These are phyloP conservation scores for Clonostachys rhizophaga DNA, from an alignment of 2,329 filamentous ascomycete species.

Conservation along the genomic window DNA sequence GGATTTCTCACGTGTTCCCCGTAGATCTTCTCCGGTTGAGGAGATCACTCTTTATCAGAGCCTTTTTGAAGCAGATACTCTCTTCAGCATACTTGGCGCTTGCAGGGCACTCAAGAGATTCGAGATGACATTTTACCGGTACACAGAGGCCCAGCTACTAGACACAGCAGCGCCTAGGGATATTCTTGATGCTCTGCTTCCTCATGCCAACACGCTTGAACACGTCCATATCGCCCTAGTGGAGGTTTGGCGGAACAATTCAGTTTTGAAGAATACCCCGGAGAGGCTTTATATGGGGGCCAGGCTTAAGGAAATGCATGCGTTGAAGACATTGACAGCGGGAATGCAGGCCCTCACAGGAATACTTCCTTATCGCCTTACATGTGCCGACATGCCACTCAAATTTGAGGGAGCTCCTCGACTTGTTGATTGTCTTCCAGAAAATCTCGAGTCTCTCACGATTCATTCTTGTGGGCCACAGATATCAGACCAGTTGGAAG, in stretches of 20 bases:
- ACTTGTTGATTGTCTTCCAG: slow-evolving; percentile 2
- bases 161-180: neutral
- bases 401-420: neutral
- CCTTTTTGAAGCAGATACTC: neutral
- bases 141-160: no score
- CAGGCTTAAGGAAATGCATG: neutral
- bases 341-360: neutral
- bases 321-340: neutral
- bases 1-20: no score
- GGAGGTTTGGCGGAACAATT: slow-evolving; percentile 1
- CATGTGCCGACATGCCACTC: neutral
- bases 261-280: neutral
- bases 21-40: no score
- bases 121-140: no score
- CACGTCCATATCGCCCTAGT: slow-evolving; percentile 3
- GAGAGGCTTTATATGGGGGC: neutral
- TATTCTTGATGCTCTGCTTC: slow-evolving; percentile 2
- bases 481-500: no score
- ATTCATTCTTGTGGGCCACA: neutral
- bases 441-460: slow-evolving; percentile 4
- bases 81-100: neutral
- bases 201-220: slow-evolving; percentile 3
- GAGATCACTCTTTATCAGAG: no score
- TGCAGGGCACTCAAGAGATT: neutral
- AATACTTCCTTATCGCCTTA: neutral